Base-by-base conservation (phyloP, 106 monocot genomes). In the Dendrobium chrysotoxum region DNA sequence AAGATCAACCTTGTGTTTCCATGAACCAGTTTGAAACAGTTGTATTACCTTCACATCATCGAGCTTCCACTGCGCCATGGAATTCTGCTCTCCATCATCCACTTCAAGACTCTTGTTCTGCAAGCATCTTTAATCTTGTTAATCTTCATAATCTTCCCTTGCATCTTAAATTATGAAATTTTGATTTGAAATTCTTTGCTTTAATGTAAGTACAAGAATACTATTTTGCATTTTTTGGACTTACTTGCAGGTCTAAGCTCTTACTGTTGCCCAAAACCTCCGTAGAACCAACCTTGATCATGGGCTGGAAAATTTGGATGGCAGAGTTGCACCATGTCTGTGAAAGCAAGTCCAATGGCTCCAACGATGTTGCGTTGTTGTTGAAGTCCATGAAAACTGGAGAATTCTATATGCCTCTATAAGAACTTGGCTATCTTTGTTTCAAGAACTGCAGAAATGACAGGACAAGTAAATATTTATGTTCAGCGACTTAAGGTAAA, bases 31-130 rank as follows among this genome's bases (percentile, higher is more conserved):
- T 47, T 11, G 67, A 45, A 23, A 28, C 2, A 74, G 20, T 21
- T 13, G 31, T 68, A 78, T 66, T 85, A 93, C 93, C 91, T 91
- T 93, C 67, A 91, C 40, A 81, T 93, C 93, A 65, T 93, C 93
- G 40, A 83, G 40, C 57, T 89, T 93, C 87, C 81, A 85, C 38
- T 78, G 81, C 28, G 87, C 79, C 50, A 75, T 23, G n/a, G 83
- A 47, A 11, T 67, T 88, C 76, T 40, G 40, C 18, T 86, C 84
- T 23, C 75, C 84, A 40, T 38, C 78, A 47, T 84, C 91, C 61
- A 82, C 50, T 26, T 46, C 78, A 21, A 86, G 42, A 35, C 70
- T 88, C 28, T 67, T 85, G 18, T 77, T 85, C 87, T 89, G 81
- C 84, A 85, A 72, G 39, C 17, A 72, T 64, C 31, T 18, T 28